Percentiles rank a stretch among this genome's conserved stretches.
phyloP scores from a whole-genome alignment of 2,329 filamentous ascomycete species.

The Exophiala sp. region DNA sequence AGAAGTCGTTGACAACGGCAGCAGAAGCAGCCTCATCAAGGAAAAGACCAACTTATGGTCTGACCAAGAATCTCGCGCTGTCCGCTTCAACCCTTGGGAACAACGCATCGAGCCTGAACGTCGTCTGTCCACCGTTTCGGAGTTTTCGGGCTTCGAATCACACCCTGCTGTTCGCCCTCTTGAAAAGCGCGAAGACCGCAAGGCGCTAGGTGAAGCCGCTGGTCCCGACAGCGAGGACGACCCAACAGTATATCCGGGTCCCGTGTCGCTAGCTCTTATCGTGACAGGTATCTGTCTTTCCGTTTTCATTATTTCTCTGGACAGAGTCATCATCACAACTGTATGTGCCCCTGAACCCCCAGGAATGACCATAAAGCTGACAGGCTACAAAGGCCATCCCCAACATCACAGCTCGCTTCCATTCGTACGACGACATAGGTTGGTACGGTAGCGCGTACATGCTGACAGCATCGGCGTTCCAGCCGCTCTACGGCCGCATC shows the following conservation, averaged over 20 bases:
- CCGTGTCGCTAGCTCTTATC: constrained; percentile 26
- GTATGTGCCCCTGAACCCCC: constrained; percentile 31
- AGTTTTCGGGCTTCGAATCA: background rate
- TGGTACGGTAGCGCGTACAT: constrained; percentile 31
- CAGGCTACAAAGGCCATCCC: constrained; percentile 26
- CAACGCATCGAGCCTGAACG: background rate
- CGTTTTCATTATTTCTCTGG: constrained; percentile 32
- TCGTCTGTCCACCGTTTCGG: background rate
- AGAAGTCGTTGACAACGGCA: no score
- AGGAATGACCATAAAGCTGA: background rate
- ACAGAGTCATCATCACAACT: constrained; percentile 29
- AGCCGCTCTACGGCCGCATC: constrained; percentile 19
- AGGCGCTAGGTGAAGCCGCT: background rate
- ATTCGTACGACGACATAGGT: constrained; percentile 27
- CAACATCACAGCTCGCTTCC: constrained; percentile 25
- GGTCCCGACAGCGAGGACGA: background rate
- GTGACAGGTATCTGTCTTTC: constrained; percentile 31
- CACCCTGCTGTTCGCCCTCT: background rate
- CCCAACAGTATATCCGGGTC: constrained; percentile 25
- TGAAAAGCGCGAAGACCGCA: background rate
- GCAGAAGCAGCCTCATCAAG: no score
- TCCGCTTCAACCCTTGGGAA: background rate
- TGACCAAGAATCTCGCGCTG: background rate
- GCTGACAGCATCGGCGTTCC: constrained; percentile 23
- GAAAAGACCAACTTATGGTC: no score